phyloP scores from a whole-genome alignment of 345 rosid genomes.

The Physaria fendleri region DNA sequence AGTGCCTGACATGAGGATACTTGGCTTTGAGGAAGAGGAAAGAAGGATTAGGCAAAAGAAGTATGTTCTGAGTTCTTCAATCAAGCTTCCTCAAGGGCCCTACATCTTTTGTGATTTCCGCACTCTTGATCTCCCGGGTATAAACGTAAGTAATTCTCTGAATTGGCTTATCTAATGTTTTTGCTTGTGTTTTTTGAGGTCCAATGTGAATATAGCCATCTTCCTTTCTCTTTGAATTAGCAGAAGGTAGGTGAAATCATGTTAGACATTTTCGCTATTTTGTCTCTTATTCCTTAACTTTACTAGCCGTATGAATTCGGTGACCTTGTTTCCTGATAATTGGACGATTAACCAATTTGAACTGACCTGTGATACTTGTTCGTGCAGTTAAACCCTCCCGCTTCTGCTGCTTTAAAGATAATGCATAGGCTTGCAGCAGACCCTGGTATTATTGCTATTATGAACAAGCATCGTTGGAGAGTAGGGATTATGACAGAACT shows the following conservation, averaged over 20 bases:
- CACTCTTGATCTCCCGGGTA: conserved; percentile 71
- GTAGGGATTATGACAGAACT: conserved; percentile 90
- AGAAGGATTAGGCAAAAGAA: conserved; percentile 54
- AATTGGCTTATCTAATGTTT: neutral
- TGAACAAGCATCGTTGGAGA: conserved; percentile 93
- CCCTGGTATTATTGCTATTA: conserved; percentile 85
- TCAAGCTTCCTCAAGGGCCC: conserved; percentile 70
- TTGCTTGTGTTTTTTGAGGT: neutral
- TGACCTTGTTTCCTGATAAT: neutral
- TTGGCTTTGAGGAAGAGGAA: conserved; percentile 91
- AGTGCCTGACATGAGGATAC: conserved; percentile 54
- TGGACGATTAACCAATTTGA: neutral
- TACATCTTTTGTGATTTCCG: conserved; percentile 74
- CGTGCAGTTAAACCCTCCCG: conserved; percentile 66
- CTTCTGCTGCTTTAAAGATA: conserved; percentile 81
- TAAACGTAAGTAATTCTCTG: conserved; percentile 52
- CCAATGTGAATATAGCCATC: neutral
- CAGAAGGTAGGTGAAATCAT: neutral
- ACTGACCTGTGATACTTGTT: neutral
- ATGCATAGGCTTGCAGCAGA: conserved; percentile 98
- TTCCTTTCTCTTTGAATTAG: neutral
- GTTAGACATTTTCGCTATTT: neutral
- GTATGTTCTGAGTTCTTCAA: conserved; percentile 20
- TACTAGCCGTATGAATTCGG: neutral
- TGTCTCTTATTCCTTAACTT: neutral